Percentiles rank a stretch among this genome's conserved stretches.
Conservation (phyloP, 2,329 filamentous ascomycete species). For the Macrophomina pseudophaseolina region DNA sequence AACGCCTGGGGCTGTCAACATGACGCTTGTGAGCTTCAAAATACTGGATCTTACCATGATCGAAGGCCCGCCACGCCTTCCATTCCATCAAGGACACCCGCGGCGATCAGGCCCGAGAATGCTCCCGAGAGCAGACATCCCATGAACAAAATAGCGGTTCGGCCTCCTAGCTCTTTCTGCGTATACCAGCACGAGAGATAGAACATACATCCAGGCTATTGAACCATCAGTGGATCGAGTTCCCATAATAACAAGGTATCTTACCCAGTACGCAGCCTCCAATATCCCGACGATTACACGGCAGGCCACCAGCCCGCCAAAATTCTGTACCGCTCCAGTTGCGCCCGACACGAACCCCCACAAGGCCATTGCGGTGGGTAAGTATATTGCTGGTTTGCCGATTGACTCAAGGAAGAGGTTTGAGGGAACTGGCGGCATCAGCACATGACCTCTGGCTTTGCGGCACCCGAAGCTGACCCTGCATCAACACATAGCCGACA, state of each 20-base stretch:
- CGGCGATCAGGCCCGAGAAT: constrained; percentile 27
- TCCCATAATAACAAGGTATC: constrained; percentile 32
- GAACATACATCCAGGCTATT: constrained; percentile 29
- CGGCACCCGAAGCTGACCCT: constrained; percentile 45
- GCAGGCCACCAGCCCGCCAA: constrained; percentile 52
- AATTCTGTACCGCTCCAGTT: constrained; percentile 49
- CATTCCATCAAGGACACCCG: constrained; percentile 34
- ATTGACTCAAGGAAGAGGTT: constrained; percentile 50
- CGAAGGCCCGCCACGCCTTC: neutral
- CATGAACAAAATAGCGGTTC: constrained; percentile 28
- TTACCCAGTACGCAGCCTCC: constrained; percentile 55
- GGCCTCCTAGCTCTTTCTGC: constrained; percentile 28
- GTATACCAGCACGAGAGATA: constrained; percentile 32
- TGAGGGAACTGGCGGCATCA: constrained; percentile 42
- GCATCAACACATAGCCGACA: constrained; percentile 53
- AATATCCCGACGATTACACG: constrained; percentile 60
- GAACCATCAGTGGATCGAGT: neutral
- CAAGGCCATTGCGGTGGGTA: constrained; percentile 46
- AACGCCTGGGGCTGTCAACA: neutral
- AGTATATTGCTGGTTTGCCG: constrained; percentile 44
- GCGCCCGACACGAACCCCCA: constrained; percentile 50
- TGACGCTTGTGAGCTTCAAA: rapidly evolving
- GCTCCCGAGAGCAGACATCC: constrained; percentile 25
- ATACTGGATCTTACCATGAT: neutral
- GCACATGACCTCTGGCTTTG: constrained; percentile 47